Base-by-base conservation (phyloP, 306 rosid genomes). In the Begonia peltatifolia region DNA sequence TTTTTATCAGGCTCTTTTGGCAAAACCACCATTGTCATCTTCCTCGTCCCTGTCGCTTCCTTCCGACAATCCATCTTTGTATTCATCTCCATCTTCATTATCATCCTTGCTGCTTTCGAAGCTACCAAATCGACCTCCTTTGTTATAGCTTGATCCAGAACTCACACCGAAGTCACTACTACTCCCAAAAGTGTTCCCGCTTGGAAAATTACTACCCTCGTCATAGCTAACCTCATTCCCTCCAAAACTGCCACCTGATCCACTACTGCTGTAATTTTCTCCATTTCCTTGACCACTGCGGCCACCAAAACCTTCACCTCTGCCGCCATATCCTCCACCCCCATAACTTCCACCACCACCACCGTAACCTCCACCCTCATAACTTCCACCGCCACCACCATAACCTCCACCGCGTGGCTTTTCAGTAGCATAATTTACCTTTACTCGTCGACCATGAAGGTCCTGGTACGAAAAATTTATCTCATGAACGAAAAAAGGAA, bases 391-490 rank as follows among this genome's bases (percentile, higher is more conserved):
- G 41, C 78, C 77, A 44, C 16, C 54, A 38, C 69, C 75, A 0
- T 76, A 71, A 3, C 75, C 76, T 0, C 81, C 77, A 0, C 79
- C 23, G 2, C 60, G 85, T 53, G 85, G 41, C 75, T 77, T 92
- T 0, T 92, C 94, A 60, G 66, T 81, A 6, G 99, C 96, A 66
- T 67, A 86, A 48, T 77, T 79, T 47, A 83, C 88, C 70, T 81
- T 81, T 30, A 92, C 64, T 10, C 23, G 63, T 50, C 94, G 99
- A 46, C 96, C 94, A 60, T 86, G 76, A 58, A 92, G 92, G 0
- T 92, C 99, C 99, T 92, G 58, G 52, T 62, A 41, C 17, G 11
- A 42, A 11, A 20, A 52, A 22, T 14, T 6, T 2, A 22, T 22
- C 57, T 12, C 14, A 13, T 3, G 38, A 35, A 47, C 46, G 17